Percentiles rank a stretch among this genome's conserved stretches.
These are phyloP conservation scores for Grosmannia serpens DNA, from an alignment of 2,329 filamentous ascomycete species.

Conservation along the genomic window DNA sequence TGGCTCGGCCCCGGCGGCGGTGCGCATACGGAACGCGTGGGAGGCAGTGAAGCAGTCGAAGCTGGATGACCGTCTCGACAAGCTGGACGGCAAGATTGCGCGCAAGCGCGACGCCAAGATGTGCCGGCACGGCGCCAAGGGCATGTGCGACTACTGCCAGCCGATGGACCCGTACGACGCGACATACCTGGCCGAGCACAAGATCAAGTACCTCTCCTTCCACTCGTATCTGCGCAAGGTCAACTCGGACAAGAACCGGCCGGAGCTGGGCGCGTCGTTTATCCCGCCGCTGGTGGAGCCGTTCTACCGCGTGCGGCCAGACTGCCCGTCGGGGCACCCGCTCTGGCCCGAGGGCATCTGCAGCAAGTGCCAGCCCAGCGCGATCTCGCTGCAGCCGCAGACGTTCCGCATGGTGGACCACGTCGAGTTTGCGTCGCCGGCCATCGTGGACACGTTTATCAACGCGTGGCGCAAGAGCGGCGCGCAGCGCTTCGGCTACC, in stretches of 20 bases:
- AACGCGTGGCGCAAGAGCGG: conserved; percentile 86
- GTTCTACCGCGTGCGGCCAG: conserved; percentile 75
- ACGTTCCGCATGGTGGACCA: conserved; percentile 95
- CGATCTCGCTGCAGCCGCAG: conserved; percentile 90
- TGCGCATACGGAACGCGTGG: conserved; percentile 78
- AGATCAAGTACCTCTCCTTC: conserved; percentile 97
- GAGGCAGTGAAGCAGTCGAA: conserved; percentile 80
- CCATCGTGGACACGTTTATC: conserved; percentile 79
- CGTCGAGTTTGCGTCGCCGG: conserved; percentile 82
- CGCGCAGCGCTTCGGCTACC: conserved; percentile 71
- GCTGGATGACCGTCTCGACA: conserved; percentile 79
- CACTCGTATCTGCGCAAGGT: conserved; percentile 90
- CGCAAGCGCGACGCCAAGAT: conserved; percentile 66
- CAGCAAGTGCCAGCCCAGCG: conserved; percentile 94
- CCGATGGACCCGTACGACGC: conserved; percentile 86
- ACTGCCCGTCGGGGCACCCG: conserved; percentile 88
- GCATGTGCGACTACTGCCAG: conserved; percentile 99
- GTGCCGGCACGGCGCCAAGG: conserved; percentile 92
- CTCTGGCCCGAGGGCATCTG: conserved; percentile 95
- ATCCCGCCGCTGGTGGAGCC: conserved; percentile 92
- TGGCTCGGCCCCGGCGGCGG: conserved; percentile 34
- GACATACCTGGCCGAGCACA: conserved; percentile 84
- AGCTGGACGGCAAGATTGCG: conserved; percentile 77
- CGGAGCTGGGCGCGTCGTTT: conserved; percentile 84
- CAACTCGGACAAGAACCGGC: conserved; percentile 93